Conservation (phyloP, 1,284 basidiomycete species). For the Ustilago crameri region DNA sequence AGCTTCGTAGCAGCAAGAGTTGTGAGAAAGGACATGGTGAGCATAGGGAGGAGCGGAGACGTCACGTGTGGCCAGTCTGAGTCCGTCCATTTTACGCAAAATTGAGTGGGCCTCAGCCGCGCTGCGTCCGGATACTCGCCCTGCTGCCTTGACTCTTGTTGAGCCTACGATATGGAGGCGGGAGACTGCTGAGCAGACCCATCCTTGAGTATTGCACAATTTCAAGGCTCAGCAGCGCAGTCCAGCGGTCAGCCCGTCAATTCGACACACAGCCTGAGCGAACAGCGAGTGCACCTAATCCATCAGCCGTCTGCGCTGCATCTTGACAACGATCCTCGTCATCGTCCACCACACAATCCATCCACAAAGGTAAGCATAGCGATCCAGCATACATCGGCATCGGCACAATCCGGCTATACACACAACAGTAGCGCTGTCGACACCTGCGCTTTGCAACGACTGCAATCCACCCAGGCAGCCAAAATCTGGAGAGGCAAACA, state of each 20-base stretch:
- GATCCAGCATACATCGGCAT: slow-evolving; percentile 7
- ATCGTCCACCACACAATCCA: slow-evolving; percentile 51
- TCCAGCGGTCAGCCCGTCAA: slow-evolving; percentile 1
- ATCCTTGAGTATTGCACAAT: background rate
- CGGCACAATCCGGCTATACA: slow-evolving; percentile 5
- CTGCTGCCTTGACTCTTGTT: background rate
- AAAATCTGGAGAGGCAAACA: background rate
- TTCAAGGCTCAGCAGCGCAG: slow-evolving; percentile 14
- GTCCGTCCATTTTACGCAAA: background rate
- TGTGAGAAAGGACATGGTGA: too few species aligned
- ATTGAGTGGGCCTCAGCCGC: background rate
- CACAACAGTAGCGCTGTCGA: slow-evolving; percentile 9
- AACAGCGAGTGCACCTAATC: slow-evolving; percentile 8
- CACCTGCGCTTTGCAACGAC: slow-evolving; percentile 3
- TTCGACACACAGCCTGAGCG: background rate
- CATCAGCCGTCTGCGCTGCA: slow-evolving; percentile 12
- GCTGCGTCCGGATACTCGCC: slow-evolving; percentile 6
- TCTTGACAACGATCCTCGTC: slow-evolving; percentile 49
- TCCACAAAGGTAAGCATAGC: slow-evolving; percentile 50
- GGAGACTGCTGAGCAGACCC: slow-evolving; percentile 34
- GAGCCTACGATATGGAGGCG: background rate
- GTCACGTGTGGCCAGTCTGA: background rate
- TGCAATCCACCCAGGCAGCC: background rate
- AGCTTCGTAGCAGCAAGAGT: too few species aligned
- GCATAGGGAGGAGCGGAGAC: background rate